These are phyloP conservation scores for Geranomyces variabilis DNA, from an alignment of 192 early-diverging fungal species.

Conservation along the genomic window DNA sequence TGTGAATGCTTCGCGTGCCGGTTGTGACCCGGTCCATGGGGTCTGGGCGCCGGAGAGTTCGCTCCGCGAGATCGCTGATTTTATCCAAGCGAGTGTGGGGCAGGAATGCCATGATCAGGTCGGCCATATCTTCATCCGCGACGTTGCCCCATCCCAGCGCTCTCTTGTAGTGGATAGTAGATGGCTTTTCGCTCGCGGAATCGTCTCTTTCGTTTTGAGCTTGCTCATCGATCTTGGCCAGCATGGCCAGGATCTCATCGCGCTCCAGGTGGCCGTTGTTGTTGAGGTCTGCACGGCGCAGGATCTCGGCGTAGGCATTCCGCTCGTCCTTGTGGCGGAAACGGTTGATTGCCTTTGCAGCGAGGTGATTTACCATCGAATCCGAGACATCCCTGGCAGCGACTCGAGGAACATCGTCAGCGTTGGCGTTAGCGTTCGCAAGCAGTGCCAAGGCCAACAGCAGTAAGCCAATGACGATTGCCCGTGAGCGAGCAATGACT, in stretches of 20 bases:
- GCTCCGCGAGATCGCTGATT: neutral
- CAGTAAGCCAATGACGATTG: no score
- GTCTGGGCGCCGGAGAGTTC: no score
- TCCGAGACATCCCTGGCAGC: neutral
- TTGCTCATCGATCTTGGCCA: neutral
- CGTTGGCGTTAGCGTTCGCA: no score
- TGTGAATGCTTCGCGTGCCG: neutral
- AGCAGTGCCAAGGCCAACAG: no score
- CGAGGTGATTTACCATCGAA: neutral
- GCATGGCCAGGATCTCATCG: slow-evolving; percentile 1
- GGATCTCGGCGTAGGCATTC: neutral
- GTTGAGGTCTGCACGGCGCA: neutral
- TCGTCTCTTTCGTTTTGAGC: neutral
- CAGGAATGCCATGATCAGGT: neutral
- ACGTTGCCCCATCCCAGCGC: neutral
- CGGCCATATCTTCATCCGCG: slow-evolving; percentile 2
- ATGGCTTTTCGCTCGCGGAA: neutral
- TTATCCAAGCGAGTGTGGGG: neutral
- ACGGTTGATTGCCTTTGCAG: neutral
- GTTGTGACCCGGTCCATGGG: no score
- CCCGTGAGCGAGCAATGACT: no score
- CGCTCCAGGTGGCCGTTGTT: neutral
- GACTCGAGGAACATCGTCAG: no score
- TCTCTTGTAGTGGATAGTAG: neutral
- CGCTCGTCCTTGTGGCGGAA: slow-evolving; percentile 2